Evolutionary conservation across 371 early-diverging fungal genomes (phyloP).

Genomic region (Synchytrium microbalum): DNA sequence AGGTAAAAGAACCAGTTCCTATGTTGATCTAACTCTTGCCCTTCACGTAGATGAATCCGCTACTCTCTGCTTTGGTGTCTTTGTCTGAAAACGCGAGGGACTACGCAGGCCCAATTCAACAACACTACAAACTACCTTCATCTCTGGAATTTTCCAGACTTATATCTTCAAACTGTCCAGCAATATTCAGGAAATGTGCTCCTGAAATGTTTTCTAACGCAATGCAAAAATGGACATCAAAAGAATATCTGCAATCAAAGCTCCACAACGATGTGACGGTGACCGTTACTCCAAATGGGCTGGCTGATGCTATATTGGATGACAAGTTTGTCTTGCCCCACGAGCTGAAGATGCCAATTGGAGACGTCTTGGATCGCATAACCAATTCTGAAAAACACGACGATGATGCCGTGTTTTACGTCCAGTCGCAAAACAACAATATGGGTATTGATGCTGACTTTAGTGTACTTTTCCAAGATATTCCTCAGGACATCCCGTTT

Average conservation of each 20-base stretch:
- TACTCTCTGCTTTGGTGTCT: too few relatives aligned
- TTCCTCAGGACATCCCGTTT: constrained; percentile 53
- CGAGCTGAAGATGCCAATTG: constrained; percentile 53
- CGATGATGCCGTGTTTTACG: constrained; percentile 36
- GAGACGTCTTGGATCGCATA: constrained; percentile 43
- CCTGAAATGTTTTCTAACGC: neutral
- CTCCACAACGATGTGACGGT: neutral
- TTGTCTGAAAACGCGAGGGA: too few relatives aligned
- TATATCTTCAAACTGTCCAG: neutral
- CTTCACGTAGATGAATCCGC: too few relatives aligned
- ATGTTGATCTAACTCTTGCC: too few relatives aligned
- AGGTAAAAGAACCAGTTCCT: too few relatives aligned
- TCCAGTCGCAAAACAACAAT: constrained; percentile 66
- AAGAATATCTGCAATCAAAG: neutral
- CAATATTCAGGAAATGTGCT: neutral
- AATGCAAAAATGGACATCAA: neutral
- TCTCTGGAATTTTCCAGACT: neutral
- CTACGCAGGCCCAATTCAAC: too few relatives aligned
- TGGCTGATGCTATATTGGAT: constrained; percentile 58
- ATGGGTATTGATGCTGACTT: constrained; percentile 51
- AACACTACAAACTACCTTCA: too few relatives aligned
- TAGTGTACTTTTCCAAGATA: constrained; percentile 43
- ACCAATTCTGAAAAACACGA: constrained; percentile 7
- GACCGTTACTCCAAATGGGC: constrained; percentile 18
- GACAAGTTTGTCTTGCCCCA: constrained; percentile 60